Conservation (phyloP, 495 filamentous ascomycete species). For the Penicillium mononematosum region DNA sequence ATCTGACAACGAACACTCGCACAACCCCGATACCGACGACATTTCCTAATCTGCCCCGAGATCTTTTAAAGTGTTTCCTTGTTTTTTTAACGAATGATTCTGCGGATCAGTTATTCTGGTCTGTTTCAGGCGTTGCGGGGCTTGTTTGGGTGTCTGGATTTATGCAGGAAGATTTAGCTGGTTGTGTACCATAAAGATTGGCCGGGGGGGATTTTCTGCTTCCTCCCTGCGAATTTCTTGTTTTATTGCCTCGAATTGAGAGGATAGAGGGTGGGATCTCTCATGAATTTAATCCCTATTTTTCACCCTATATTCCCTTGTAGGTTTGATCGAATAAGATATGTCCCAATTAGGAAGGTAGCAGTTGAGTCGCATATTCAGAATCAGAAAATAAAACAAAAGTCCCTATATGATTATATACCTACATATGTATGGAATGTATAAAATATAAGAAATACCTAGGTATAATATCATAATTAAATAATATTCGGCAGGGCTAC, state of each 20-base stretch:
- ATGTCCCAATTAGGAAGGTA: conserved; percentile 4
- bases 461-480: neutral
- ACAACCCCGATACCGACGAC: conserved; percentile 45
- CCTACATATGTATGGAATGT: neutral
- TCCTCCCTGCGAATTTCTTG: neutral
- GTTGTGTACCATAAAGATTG: conserved; percentile 11
- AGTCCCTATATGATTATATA: neutral
- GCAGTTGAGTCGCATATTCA: neutral
- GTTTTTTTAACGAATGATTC: conserved; percentile 19
- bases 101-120: conserved; percentile 1
- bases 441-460: neutral
- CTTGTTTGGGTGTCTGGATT: conserved; percentile 11
- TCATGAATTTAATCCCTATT: conserved; percentile 7
- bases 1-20: conserved; percentile 51
- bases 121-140: conserved; percentile 16
- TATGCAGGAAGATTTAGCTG: conserved; percentile 9
- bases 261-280: conserved; percentile 6
- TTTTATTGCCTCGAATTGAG: neutral
- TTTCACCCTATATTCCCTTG: neutral
- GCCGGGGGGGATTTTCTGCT: neutral
- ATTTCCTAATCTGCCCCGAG: conserved; percentile 32
- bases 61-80: neutral
- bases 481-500: neutral
- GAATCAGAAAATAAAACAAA: neutral
- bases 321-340: neutral